A percentile compares a stretch with the other conserved stretches of the same genome.
Evolutionary conservation across 2,329 filamentous ascomycete species (phyloP).

Genomic region (Hypomyces perniciosus): DNA sequence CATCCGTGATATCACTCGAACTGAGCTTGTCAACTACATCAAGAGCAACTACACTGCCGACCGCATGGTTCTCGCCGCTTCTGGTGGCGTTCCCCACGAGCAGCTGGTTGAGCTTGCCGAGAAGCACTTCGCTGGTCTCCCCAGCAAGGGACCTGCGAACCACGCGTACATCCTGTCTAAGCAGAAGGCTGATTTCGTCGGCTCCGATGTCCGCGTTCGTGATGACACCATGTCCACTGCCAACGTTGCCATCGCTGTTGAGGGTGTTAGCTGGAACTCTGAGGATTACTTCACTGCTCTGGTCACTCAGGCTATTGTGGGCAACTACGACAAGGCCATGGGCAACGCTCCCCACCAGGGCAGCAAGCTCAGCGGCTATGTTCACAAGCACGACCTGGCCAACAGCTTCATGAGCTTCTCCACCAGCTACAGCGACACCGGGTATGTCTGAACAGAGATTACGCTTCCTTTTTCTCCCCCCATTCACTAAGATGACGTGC

Average conservation of each 20-base stretch:
- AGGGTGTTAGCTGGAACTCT: slow-evolving; percentile 99
- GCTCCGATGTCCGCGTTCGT: slow-evolving; percentile 90
- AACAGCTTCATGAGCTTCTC: slow-evolving; percentile 99
- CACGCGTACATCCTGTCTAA: slow-evolving; percentile 73
- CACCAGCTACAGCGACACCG: slow-evolving; percentile 98
- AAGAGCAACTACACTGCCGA: slow-evolving; percentile 99
- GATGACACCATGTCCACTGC: slow-evolving; percentile 95
- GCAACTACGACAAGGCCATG: slow-evolving; percentile 99
- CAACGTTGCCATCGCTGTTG: slow-evolving; percentile 96
- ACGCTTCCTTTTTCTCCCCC: neutral
- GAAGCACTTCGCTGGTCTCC: slow-evolving; percentile 83
- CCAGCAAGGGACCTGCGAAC: slow-evolving; percentile 67
- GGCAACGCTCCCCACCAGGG: slow-evolving; percentile 95
- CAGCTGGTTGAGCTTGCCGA: slow-evolving; percentile 93
- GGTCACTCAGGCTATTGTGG: slow-evolving; percentile 96
- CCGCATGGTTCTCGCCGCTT: slow-evolving; percentile 96
- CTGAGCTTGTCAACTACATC: slow-evolving; percentile 92
- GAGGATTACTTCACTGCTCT: slow-evolving; percentile 98
- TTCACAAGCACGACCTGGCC: slow-evolving; percentile 90
- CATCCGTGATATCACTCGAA: slow-evolving; percentile 90
- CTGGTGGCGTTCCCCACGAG: slow-evolving; percentile 88
- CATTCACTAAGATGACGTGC: slow-evolving; percentile 8
- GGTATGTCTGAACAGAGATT: slow-evolving; percentile 51
- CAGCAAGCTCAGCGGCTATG: slow-evolving; percentile 93
- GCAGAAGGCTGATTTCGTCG: slow-evolving; percentile 88